These are phyloP conservation scores for Penium margaritaceum DNA, from an alignment of 139 green algal genomes.

Conservation along the genomic window DNA sequence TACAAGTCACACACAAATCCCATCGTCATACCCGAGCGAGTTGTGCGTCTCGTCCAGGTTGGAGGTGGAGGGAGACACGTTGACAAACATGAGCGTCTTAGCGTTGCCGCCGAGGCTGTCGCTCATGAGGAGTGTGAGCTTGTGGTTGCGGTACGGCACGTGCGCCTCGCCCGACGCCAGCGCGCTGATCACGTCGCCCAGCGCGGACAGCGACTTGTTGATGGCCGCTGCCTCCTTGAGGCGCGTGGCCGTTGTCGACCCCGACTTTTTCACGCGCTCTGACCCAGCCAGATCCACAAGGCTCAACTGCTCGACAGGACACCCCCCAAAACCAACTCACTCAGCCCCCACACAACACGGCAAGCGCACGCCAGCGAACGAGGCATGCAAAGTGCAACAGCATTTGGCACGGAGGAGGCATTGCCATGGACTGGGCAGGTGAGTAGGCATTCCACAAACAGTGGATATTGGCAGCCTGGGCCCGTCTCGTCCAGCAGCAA, in stretches of 20 bases:
- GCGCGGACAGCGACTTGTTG: conserved; percentile 91
- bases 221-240: conserved; percentile 74
- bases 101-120: conserved; percentile 68
- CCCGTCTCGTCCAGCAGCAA: too few relatives aligned
- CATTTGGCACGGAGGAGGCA: too few relatives aligned
- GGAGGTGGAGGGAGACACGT: conserved; percentile 70
- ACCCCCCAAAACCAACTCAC: too few relatives aligned
- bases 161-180: conserved; percentile 73
- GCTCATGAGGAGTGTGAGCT: conserved; percentile 96
- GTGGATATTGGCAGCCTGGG: too few relatives aligned
- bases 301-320: conserved; percentile 84
- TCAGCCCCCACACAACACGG: too few relatives aligned
- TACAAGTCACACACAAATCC: too few relatives aligned
- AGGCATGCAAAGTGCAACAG: too few relatives aligned
- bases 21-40: conserved; percentile 50
- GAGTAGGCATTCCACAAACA: too few relatives aligned
- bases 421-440: too few relatives aligned
- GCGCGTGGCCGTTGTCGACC: conserved; percentile 62
- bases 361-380: too few relatives aligned
- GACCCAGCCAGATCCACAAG: conserved; percentile 77
- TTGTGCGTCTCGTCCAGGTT: conserved; percentile 66
- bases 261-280: conserved; percentile 83
- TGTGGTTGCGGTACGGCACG: conserved; percentile 94
- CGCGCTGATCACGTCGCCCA: conserved; percentile 90
- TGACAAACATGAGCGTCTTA: conserved; percentile 64